phyloP scores from a whole-genome alignment of 2,329 filamentous ascomycete genomes.

The Rutstroemia sp. region DNA sequence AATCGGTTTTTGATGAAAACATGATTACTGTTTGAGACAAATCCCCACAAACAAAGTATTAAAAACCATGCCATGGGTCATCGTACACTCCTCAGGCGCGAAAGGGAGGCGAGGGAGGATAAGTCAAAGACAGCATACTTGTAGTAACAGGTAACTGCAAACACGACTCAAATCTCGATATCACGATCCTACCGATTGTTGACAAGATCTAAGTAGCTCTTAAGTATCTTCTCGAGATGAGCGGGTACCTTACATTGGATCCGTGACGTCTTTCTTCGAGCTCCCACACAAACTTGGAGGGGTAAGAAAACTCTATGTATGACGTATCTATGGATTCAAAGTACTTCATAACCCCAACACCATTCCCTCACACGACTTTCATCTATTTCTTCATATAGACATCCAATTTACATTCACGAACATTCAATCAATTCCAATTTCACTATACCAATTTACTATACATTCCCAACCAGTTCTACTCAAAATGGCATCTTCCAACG shows the following conservation, averaged over 20 bases:
- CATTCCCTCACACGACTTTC: neutral
- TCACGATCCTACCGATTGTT: neutral
- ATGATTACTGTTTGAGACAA: too few relatives aligned
- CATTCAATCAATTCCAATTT: neutral
- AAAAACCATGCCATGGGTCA: too few relatives aligned
- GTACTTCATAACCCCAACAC: neutral
- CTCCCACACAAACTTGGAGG: neutral
- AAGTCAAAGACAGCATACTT: too few relatives aligned
- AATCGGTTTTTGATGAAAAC: too few relatives aligned
- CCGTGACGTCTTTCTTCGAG: conserved; percentile 3
- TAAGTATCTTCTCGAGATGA: neutral
- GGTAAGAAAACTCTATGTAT: neutral
- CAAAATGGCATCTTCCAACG: conserved; percentile 32
- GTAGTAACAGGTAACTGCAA: too few relatives aligned
- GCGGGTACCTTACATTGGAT: conserved; percentile 4
- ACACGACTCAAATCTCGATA: neutral
- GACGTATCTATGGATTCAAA: conserved; percentile 1
- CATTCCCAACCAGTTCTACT: neutral
- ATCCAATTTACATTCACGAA: neutral
- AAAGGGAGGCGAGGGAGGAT: too few relatives aligned
- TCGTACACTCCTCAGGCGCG: too few relatives aligned
- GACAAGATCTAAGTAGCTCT: neutral
- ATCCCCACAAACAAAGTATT: too few relatives aligned
- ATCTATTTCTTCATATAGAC: neutral
- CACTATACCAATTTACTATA: neutral